Base-by-base conservation (phyloP, 306 rosid species). In the Cajanus cajan region DNA sequence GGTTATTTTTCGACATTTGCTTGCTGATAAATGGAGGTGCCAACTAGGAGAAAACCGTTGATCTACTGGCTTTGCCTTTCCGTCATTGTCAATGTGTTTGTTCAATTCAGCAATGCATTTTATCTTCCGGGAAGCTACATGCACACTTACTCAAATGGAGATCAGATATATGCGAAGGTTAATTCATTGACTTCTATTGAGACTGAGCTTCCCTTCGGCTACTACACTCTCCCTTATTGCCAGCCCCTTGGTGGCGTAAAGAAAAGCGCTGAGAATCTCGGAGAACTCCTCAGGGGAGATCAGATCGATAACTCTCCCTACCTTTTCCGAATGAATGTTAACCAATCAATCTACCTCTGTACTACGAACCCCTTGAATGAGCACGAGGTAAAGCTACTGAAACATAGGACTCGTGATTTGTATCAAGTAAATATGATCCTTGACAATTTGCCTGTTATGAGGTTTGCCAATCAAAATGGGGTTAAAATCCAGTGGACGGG, bases 341-440 rank as follows among this genome's bases (percentile, higher is more conserved):
- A 90, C 34, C 91, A 94, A 80, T 87, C 96, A 2, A 82, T 87
- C 63, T 94, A 82, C 80, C 87, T 94, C 16, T 94, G 98, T 51
- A 94, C 94, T 3, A 94, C 97, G 0, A 0, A 21, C 6, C 47
- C 88, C 3, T 85, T 94, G 85, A 88, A 69, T 57, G 97, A 90
- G 87, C 82, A 84, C 36, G 87, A 94, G 74, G 97, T 90, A 31
- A 92, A 92, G 91, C 86, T 92, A 2, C 84, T 94, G 85, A 94
- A 90, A 57, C 97, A 92, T 82, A 89, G 97, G 65, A 90, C 94
- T n/a, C 96, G 92, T 0, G 94, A 94, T 90, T 86, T 94, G 64
- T 94, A 94, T 85, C 97, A 94, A 80, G 98, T 94, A 1, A 94
- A 94, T 67, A 92, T 94, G 98, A 94, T 94, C 59, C 92, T 94